These are phyloP conservation scores for Scleroderma citrinum DNA, from an alignment of 768 basidiomycete species.

Conservation along the genomic window DNA sequence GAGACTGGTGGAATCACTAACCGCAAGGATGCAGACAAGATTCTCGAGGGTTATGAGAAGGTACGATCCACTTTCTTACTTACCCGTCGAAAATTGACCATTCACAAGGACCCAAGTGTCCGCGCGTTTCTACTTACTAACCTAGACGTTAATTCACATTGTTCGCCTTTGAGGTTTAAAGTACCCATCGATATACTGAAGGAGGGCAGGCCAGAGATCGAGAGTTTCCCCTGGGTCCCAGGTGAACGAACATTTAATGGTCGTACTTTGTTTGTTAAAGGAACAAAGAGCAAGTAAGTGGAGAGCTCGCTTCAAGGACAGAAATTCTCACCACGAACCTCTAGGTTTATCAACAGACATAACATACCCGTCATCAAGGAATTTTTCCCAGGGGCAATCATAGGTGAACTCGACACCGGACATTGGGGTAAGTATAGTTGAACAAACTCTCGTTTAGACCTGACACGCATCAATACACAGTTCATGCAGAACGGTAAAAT, in stretches of 20 bases:
- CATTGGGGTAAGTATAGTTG: constrained; percentile 71
- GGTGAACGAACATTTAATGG: constrained; percentile 51
- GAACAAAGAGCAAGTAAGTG: constrained; percentile 64
- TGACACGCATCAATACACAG: constrained; percentile 31
- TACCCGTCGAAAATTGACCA: constrained; percentile 3
- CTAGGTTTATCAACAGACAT: constrained; percentile 67
- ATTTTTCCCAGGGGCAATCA: constrained; percentile 67
- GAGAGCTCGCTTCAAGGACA: background rate
- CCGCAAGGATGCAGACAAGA: constrained; percentile 63
- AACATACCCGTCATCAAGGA: constrained; percentile 55
- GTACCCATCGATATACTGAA: constrained; percentile 67
- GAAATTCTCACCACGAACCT: constrained; percentile 2
- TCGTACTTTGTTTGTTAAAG: constrained; percentile 70
- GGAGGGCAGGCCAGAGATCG: constrained; percentile 58
- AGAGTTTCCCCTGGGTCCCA: constrained; percentile 69
- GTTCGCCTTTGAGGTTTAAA: constrained; percentile 53
- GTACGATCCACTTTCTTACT: constrained; percentile 32
- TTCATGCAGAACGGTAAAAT: constrained; percentile 71
- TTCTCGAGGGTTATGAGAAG: constrained; percentile 56
- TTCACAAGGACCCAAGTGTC: constrained; percentile 57
- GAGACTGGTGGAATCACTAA: constrained; percentile 52
- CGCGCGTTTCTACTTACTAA: constrained; percentile 88
- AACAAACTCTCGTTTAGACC: background rate
- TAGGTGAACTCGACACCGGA: constrained; percentile 65
- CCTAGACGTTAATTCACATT: constrained; percentile 37